Percentiles rank a stretch among this genome's conserved stretches.
These are phyloP conservation scores for Aspergillus fijiensis DNA, from an alignment of 2,329 filamentous ascomycete genomes.

Conservation along the genomic window DNA sequence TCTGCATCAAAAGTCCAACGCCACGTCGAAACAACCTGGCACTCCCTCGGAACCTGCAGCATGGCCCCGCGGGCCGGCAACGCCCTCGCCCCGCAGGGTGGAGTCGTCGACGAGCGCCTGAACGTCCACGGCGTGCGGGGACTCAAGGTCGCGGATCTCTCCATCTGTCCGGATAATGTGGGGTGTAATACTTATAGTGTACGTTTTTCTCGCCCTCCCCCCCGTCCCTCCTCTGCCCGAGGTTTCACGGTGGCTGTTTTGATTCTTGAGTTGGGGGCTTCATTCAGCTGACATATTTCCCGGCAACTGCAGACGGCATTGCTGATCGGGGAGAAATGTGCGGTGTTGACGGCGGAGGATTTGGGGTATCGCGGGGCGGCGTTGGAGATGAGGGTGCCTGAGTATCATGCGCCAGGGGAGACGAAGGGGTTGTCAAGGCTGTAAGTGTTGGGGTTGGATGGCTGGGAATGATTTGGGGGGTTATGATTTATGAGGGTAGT, in stretches of 20 bases:
- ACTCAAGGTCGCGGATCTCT: constrained; percentile 73
- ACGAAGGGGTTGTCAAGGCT: constrained; percentile 28
- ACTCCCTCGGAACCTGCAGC: constrained; percentile 66
- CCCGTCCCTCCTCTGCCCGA: no score
- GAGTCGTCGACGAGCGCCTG: constrained; percentile 72
- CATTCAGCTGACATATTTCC: not conserved
- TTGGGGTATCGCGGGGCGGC: constrained; percentile 70
- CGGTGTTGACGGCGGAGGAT: constrained; percentile 69
- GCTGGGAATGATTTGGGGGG: no score
- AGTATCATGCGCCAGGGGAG: constrained; percentile 56
- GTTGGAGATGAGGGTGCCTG: constrained; percentile 73
- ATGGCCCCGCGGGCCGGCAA: constrained; percentile 77
- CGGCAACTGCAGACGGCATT: constrained; percentile 57
- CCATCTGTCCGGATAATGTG: constrained; percentile 76
- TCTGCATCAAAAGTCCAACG: constrained; percentile 52
- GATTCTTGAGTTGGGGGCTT: not conserved
- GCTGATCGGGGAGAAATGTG: constrained; percentile 73
- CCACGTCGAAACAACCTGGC: constrained; percentile 76
- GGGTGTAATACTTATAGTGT: constrained; percentile 63
- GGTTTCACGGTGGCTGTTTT: not conserved
- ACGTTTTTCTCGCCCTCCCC: constrained; percentile 14
- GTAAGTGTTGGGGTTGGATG: not conserved
- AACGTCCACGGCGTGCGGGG: constrained; percentile 76
- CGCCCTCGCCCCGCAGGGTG: constrained; percentile 72
- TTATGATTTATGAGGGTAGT: no score